Evolutionary conservation across 2,329 filamentous ascomycete genomes (phyloP).

Genomic region (Sordariomycetes sp.): DNA sequence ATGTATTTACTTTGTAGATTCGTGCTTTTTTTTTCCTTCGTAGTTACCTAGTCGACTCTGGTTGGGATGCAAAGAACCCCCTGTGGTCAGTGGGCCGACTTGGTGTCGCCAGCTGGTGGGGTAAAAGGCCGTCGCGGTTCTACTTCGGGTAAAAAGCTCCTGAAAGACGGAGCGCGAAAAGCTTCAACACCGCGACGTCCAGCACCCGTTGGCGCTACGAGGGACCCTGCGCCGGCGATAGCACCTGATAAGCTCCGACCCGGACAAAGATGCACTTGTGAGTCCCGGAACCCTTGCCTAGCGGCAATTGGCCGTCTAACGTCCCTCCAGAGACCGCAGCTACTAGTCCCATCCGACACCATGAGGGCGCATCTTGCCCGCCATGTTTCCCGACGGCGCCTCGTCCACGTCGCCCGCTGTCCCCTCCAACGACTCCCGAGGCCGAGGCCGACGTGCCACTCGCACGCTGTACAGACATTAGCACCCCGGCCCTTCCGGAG

Average conservation of each 20-base stretch:
- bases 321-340: not conserved
- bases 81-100: not conserved
- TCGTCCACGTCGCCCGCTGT: conserved; percentile 12
- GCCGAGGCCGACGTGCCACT: not conserved
- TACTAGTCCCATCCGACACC: conserved; percentile 11
- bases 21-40: no score
- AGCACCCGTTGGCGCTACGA: not conserved
- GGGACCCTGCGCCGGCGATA: not conserved
- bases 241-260: not conserved
- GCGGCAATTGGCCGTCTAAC: not conserved
- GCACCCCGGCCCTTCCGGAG: conserved; percentile 7
- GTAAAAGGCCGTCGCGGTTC: not conserved
- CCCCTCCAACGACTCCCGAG: not conserved
- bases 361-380: conserved; percentile 32
- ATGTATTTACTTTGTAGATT: no score
- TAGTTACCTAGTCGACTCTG: no score
- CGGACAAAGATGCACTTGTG: conserved; percentile 2
- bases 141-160: not conserved
- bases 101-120: not conserved
- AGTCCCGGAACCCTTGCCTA: not conserved
- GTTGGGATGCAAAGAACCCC: no score
- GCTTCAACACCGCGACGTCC: not conserved
- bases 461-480: not conserved
- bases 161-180: not conserved
- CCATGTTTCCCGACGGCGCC: conserved; percentile 26